phyloP scores from a whole-genome alignment of 192 early-diverging fungal species.

The Mortierella antarctica region DNA sequence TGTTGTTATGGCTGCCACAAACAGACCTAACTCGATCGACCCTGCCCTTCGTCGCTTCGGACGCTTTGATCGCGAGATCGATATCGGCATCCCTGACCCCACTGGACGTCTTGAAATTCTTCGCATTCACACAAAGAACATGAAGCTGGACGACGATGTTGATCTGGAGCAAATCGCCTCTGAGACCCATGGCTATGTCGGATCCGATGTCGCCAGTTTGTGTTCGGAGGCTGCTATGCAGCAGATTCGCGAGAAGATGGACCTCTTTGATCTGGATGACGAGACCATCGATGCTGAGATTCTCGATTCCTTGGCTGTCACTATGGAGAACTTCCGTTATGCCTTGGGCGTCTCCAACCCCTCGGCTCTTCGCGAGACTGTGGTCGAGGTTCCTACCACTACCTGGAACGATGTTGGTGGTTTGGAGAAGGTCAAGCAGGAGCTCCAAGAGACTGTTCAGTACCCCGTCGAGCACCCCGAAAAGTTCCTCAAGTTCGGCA shows the following conservation, averaged over 20 bases:
- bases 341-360: slow-evolving; percentile 95
- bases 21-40: slow-evolving; percentile 98
- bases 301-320: slow-evolving; percentile 93
- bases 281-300: slow-evolving; percentile 99
- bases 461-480: slow-evolving; percentile 99
- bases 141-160: slow-evolving; percentile 97
- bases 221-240: slow-evolving; percentile 99
- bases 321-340: slow-evolving; percentile 98
- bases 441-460: slow-evolving; percentile 98
- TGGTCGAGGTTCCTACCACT: slow-evolving; percentile 95
- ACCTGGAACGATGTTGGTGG: slow-evolving; percentile 98
- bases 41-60: slow-evolving; percentile 98
- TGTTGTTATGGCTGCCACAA: slow-evolving; percentile 99
- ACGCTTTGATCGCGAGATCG: slow-evolving; percentile 98
- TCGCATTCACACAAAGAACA: slow-evolving; percentile 99
- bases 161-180: slow-evolving; percentile 97
- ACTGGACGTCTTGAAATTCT: slow-evolving; percentile 98
- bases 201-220: slow-evolving; percentile 95
- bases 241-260: slow-evolving; percentile 99
- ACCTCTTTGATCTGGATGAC: slow-evolving; percentile 97
- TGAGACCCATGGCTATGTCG: slow-evolving; percentile 98
- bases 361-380: slow-evolving; percentile 97
- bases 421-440: slow-evolving; percentile 96
- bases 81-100: slow-evolving; percentile 99
- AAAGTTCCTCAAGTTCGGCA: slow-evolving; percentile 99